Conservation (phyloP, 495 filamentous ascomycete species). For the Penicillium antarcticum region DNA sequence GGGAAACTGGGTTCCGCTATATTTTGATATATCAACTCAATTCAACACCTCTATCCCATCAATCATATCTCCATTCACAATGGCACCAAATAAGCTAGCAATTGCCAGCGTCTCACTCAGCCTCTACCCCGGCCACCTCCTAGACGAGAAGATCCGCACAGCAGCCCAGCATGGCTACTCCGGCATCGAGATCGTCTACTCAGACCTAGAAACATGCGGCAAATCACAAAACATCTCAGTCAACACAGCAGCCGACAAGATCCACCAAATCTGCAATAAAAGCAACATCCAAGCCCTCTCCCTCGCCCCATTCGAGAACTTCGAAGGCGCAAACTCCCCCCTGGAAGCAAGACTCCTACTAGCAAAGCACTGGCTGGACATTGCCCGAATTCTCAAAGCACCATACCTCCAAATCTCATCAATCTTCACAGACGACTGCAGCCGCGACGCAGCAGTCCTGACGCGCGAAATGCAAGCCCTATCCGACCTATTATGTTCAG, state of each 20-base stretch:
- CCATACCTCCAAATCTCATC: conserved; percentile 66
- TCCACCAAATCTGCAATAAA: conserved; percentile 49
- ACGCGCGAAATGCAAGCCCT: conserved; percentile 58
- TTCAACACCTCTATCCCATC: not conserved
- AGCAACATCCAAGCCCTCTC: conserved; percentile 55
- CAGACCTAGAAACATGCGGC: conserved; percentile 60
- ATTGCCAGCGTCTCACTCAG: conserved; percentile 66
- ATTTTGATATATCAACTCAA: not conserved
- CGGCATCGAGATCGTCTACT: conserved; percentile 70
- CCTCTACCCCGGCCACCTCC: conserved; percentile 56
- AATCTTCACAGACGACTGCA: conserved; percentile 53
- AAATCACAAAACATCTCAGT: conserved; percentile 34
- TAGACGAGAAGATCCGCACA: conserved; percentile 58
- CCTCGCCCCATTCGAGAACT: conserved; percentile 72
- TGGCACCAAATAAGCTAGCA: conserved; percentile 46
- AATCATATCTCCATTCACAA: conserved; percentile 31
- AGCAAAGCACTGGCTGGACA: conserved; percentile 62
- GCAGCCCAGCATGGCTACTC: conserved; percentile 57
- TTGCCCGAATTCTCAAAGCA: conserved; percentile 56
- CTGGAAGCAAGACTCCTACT: conserved; percentile 56
- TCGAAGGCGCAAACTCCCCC: conserved; percentile 54
- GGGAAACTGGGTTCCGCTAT: not conserved
- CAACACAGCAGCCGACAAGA: conserved; percentile 51
- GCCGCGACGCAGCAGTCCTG: conserved; percentile 52
- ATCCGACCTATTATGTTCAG: conserved; percentile 65